A percentile compares a stretch with the other conserved stretches of the same genome.
These are phyloP conservation scores for Trametes sanguinea DNA, from an alignment of 768 basidiomycete species.

Conservation along the genomic window DNA sequence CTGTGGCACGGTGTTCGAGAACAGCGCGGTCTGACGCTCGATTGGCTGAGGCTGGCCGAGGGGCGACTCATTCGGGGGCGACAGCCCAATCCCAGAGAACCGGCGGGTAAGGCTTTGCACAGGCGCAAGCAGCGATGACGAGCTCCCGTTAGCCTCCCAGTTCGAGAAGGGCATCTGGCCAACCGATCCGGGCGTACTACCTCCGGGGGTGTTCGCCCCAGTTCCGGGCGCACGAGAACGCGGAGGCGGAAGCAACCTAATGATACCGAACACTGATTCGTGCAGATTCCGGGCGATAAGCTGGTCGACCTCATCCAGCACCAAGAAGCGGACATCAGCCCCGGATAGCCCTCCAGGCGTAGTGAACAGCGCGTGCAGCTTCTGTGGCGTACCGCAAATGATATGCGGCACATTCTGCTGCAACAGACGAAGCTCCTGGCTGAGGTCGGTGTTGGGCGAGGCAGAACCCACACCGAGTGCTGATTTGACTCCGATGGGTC, in stretches of 20 bases:
- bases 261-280: conserved; percentile 92
- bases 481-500: conserved; percentile 88
- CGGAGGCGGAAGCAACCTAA: conserved; percentile 89
- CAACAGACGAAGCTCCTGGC: conserved; percentile 78
- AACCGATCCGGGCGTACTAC: conserved; percentile 36
- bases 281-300: conserved; percentile 95
- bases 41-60: conserved; percentile 41
- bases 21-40: conserved; percentile 91
- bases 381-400: conserved; percentile 96
- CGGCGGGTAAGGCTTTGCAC: conserved; percentile 48
- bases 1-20: conserved; percentile 97
- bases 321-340: conserved; percentile 87
- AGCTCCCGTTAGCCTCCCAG: conserved; percentile 28
- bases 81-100: conserved; percentile 56
- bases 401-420: conserved; percentile 94
- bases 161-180: conserved; percentile 44
- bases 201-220: conserved; percentile 40
- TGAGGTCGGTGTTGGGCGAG: conserved; percentile 56
- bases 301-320: conserved; percentile 97
- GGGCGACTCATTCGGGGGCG: conserved; percentile 40
- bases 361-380: conserved; percentile 90
- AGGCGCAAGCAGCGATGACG: conserved; percentile 33
- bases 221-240: conserved; percentile 60
- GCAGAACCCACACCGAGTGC: conserved; percentile 85
- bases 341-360: conserved; percentile 74